Evolutionary conservation across 2,329 filamentous ascomycete genomes (phyloP).

Genomic region (Alternaria viburni): DNA sequence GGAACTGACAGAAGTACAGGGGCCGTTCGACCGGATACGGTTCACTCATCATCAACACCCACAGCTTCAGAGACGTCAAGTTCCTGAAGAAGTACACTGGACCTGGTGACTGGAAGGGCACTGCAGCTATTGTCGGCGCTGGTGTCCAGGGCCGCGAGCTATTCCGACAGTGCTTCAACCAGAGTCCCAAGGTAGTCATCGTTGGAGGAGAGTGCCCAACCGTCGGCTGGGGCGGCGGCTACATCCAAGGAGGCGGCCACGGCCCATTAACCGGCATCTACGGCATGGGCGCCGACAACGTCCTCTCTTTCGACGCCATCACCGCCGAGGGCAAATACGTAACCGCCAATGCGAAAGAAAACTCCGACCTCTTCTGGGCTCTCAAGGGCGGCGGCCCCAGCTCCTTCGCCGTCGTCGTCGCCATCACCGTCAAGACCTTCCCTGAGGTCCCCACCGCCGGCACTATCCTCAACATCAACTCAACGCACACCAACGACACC

Average conservation of each 20-base stretch:
- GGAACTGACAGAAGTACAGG: conserved; percentile 11
- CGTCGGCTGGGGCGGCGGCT: conserved; percentile 52
- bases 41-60: conserved; percentile 46
- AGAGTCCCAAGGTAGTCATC: conserved; percentile 40
- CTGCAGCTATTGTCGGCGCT: conserved; percentile 41
- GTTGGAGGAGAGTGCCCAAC: conserved; percentile 49
- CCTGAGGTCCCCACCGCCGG: conserved; percentile 42
- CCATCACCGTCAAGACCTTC: conserved; percentile 43
- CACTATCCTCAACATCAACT: conserved; percentile 45
- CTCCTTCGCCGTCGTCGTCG: conserved; percentile 39
- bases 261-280: conserved; percentile 48
- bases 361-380: conserved; percentile 49
- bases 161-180: conserved; percentile 37
- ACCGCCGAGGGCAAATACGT: conserved; percentile 48
- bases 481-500: conserved; percentile 43
- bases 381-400: conserved; percentile 44
- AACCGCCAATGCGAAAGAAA: conserved; percentile 37
- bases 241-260: conserved; percentile 53
- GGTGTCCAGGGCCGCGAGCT: conserved; percentile 45
- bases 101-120: conserved; percentile 41
- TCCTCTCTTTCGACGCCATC: conserved; percentile 48
- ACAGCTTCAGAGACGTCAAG: conserved; percentile 43
- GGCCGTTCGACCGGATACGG: conserved; percentile 45
- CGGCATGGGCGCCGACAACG: conserved; percentile 49
- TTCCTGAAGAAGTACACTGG: conserved; percentile 41